Evolutionary conservation across 2,329 filamentous ascomycete species (phyloP).

Genomic region (Xylaria sp.): DNA sequence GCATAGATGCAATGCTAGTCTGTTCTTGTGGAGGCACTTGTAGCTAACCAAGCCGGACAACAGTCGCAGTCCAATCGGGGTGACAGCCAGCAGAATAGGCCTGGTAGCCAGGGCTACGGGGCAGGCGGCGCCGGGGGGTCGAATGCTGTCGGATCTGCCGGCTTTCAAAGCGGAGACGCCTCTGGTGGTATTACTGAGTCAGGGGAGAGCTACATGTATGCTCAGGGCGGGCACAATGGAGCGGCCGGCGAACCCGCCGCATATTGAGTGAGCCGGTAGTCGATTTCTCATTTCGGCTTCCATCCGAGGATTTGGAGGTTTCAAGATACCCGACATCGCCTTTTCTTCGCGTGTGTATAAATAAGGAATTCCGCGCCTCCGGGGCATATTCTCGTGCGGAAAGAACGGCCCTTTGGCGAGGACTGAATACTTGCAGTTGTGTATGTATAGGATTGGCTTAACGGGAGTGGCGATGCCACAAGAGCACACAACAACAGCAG

Average conservation of each 20-base stretch:
- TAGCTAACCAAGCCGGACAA: constrained; percentile 53
- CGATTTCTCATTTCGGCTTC: constrained; percentile 25
- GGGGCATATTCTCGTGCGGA: constrained; percentile 26
- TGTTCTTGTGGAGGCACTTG: neutral
- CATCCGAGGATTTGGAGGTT: constrained; percentile 30
- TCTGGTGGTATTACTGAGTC: constrained; percentile 57
- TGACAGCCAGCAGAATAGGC: constrained; percentile 61
- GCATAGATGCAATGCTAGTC: constrained; percentile 19
- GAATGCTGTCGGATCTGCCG: constrained; percentile 54
- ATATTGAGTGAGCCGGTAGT: constrained; percentile 54
- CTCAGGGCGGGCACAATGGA: constrained; percentile 67
- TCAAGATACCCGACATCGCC: constrained; percentile 41
- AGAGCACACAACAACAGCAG: constrained; percentile 40
- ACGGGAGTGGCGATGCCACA: constrained; percentile 40
- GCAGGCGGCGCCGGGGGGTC: constrained; percentile 54
- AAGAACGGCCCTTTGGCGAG: constrained; percentile 16
- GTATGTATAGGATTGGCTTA: constrained; percentile 46
- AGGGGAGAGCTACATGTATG: constrained; percentile 63
- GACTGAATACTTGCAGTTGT: constrained; percentile 30
- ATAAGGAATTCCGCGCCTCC: constrained; percentile 42
- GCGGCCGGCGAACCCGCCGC: constrained; percentile 58
- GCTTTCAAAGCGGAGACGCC: constrained; percentile 58
- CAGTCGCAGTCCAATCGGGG: constrained; percentile 84
- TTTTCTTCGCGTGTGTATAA: constrained; percentile 50
- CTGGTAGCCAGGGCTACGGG: constrained; percentile 64